These are phyloP conservation scores for Suhomyces pyralidae DNA, from an alignment of 805 yeast species.

Conservation along the genomic window DNA sequence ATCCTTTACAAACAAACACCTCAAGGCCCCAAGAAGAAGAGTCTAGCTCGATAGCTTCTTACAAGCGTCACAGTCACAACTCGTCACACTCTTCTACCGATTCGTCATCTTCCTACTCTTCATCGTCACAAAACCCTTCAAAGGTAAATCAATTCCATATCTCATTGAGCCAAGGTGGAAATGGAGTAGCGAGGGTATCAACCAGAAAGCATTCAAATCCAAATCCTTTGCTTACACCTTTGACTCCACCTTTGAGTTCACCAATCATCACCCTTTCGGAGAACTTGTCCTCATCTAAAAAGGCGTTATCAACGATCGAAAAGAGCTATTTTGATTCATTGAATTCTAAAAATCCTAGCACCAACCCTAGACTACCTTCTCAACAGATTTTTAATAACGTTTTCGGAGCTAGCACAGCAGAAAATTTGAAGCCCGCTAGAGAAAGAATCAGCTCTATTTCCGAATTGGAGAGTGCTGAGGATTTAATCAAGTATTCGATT, in stretches of 20 bases:
- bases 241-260: slow-evolving; percentile 33
- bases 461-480: slow-evolving; percentile 23
- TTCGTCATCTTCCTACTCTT: slow-evolving; percentile 7
- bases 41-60: neutral
- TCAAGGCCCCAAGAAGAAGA: neutral
- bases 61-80: slow-evolving; percentile 7
- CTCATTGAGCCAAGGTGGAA: neutral
- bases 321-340: slow-evolving; percentile 33
- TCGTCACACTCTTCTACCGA: slow-evolving; percentile 12
- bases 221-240: slow-evolving; percentile 22
- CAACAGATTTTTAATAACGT: neutral
- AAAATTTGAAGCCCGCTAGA: neutral
- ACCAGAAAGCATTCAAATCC: slow-evolving; percentile 19
- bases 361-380: neutral
- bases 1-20: slow-evolving; percentile 12
- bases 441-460: slow-evolving; percentile 15
- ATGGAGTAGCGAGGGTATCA: slow-evolving; percentile 3
- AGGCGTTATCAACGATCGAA: slow-evolving; percentile 28
- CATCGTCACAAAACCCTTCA: slow-evolving; percentile 11
- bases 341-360: slow-evolving; percentile 6
- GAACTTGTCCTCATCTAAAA: slow-evolving; percentile 26
- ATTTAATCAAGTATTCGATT: slow-evolving; percentile 28
- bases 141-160: neutral
- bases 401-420: neutral
- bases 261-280: slow-evolving; percentile 41